Conservation (phyloP, 2,329 filamentous ascomycete species). For the Tolypocladium amazonense region DNA sequence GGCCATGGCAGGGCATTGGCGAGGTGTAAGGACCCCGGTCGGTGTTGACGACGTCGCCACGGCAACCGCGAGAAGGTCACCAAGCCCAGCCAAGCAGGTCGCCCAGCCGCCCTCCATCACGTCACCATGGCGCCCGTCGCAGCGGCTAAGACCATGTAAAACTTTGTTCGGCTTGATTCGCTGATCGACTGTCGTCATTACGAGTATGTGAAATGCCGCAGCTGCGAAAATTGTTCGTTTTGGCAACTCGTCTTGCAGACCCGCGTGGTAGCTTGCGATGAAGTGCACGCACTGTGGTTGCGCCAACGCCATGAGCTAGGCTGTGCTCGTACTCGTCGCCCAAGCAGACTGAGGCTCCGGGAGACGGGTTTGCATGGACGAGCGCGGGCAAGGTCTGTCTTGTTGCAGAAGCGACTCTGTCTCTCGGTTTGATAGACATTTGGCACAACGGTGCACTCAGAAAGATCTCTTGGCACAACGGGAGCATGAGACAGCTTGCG, state of each 20-base stretch:
- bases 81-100: neutral
- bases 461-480: neutral
- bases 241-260: neutral
- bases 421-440: neutral
- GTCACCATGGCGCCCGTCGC: constrained; percentile 9
- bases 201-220: neutral
- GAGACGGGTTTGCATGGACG: neutral
- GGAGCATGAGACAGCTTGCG: neutral
- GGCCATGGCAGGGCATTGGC: constrained; percentile 9
- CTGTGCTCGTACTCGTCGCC: neutral
- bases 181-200: neutral
- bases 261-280: neutral
- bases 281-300: neutral
- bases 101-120: constrained; percentile 2
- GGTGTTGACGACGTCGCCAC: constrained; percentile 22
- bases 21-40: constrained; percentile 12
- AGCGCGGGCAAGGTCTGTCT: neutral
- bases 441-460: neutral
- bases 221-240: neutral
- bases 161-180: neutral
- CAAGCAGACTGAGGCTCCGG: neutral
- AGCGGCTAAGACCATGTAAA: constrained; percentile 4
- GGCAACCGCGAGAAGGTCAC: constrained; percentile 12
- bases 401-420: neutral
- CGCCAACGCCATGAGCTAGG: neutral